Base-by-base conservation (phyloP, 2,329 filamentous ascomycete species). In the Phialophora verrucosa region DNA sequence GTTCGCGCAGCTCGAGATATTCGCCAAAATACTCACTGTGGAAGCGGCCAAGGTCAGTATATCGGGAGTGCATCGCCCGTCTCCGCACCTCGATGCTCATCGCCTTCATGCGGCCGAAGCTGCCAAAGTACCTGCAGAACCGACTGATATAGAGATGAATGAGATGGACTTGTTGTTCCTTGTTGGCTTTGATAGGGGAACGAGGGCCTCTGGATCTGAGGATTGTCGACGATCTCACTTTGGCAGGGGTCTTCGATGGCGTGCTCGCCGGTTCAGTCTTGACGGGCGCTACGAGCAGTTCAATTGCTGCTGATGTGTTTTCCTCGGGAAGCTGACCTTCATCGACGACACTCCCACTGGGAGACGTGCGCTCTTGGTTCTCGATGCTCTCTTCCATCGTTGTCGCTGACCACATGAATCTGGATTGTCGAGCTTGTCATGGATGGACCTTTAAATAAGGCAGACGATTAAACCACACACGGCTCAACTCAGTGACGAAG, bases 21-120 rank as follows among this genome's bases (percentile, higher is more conserved):
- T 56, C 27, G 20, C 49, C 23, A 12, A 25, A 31, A 25, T 44
- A 59, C 14, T 59, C 56, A n/a, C 35, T 20, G 38, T 59, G 56
- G 12, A 59, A n/a, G 38, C 35, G 17, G 14, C 38, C 4, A 29
- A 59, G 25, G 38, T 44, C 42, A 8, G n/a, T 27, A 35, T 59
- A 59, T 17, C 20, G 38, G 23, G 8, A 25, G 23, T 20, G n/a
- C 12, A 7, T 20, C 12, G 56, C 56, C 14, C 38, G 56, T n/a
- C 8, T 17, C 38, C n/a, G 25, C 20, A 59, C 27, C 25, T 59
- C 56, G 2, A 17, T 29, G 38, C 29, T 59, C 10, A 59, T 2
- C 4, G 44, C n/a, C 12, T 59, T 29, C 56, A 59, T 59, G 2
- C 56, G 56, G 11, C 38, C 27, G 56, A 47, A 49, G 4, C 10